These are phyloP conservation scores for Passiflora organensis DNA, from an alignment of 345 rosid genomes.

Conservation along the genomic window DNA sequence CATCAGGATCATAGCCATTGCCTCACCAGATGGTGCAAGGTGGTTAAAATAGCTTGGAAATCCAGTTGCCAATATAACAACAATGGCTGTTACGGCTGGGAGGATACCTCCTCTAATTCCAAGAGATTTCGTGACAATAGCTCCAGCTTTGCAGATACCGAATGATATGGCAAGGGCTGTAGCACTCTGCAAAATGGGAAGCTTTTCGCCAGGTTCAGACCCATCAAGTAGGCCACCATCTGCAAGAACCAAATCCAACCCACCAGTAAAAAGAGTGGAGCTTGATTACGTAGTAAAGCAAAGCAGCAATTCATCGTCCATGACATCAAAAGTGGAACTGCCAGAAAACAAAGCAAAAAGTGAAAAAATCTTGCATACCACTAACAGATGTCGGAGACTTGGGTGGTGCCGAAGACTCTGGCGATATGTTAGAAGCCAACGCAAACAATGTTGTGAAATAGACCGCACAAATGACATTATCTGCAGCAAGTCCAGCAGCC, in stretches of 20 bases:
- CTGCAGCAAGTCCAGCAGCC: constrained; percentile 81
- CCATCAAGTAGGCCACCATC: constrained; percentile 33
- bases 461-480: constrained; percentile 66
- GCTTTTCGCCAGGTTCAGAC: constrained; percentile 37
- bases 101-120: constrained; percentile 70
- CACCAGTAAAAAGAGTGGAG: too few relatives aligned
- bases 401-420: constrained; percentile 45
- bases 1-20: constrained; percentile 85
- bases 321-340: not conserved
- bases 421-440: constrained; percentile 58
- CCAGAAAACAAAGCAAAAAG: not conserved
- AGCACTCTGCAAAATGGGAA: constrained; percentile 55
- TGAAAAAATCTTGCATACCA: not conserved
- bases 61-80: constrained; percentile 60
- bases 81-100: constrained; percentile 61
- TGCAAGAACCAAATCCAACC: constrained; percentile 17
- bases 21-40: constrained; percentile 85
- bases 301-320: not conserved
- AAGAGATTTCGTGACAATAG: constrained; percentile 39
- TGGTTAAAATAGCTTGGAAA: constrained; percentile 67
- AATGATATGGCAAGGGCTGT: constrained; percentile 73
- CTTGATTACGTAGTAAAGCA: not conserved
- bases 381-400: not conserved
- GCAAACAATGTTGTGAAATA: constrained; percentile 63
- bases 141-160: constrained; percentile 72